Evolutionary conservation across 345 rosid species (phyloP).

Genomic region (Reutealis trisperma): DNA sequence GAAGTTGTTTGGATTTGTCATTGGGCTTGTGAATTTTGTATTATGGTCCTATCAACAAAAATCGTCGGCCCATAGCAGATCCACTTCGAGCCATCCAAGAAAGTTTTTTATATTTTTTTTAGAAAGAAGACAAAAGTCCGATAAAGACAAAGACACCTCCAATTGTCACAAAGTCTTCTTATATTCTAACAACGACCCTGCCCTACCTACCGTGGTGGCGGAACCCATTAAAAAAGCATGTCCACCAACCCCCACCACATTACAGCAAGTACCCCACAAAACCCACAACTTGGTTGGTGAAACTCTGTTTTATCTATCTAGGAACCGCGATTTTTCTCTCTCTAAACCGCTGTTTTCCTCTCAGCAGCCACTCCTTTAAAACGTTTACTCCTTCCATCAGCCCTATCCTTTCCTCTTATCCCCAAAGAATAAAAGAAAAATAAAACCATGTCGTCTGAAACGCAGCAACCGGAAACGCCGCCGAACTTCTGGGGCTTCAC

Average conservation of each 20-base stretch:
- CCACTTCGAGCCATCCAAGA: too few relatives aligned
- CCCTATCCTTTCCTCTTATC: neutral
- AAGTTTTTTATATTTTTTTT: too few relatives aligned
- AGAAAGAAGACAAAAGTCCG: too few relatives aligned
- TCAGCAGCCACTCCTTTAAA: neutral
- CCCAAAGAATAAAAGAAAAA: too few relatives aligned
- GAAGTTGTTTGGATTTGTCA: too few relatives aligned
- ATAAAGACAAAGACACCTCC: too few relatives aligned
- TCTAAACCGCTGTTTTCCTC: neutral
- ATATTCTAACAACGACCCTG: too few relatives aligned
- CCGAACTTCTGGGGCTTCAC: conserved; percentile 81
- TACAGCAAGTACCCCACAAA: neutral
- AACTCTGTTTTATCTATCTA: neutral
- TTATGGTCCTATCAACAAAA: too few relatives aligned
- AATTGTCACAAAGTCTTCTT: too few relatives aligned
- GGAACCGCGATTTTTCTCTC: neutral
- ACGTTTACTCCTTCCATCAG: neutral
- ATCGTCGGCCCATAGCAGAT: too few relatives aligned
- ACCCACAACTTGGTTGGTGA: neutral
- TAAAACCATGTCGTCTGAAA: conserved; percentile 10
- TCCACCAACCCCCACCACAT: neutral
- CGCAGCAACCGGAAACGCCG: conserved; percentile 30
- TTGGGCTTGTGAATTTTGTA: too few relatives aligned
- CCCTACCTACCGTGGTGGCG: neutral
- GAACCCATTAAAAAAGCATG: neutral